A percentile compares a stretch with the other conserved stretches of the same genome.
These are phyloP conservation scores for Oryza meridionalis DNA, from an alignment of 176 grass and related monocot species.

Conservation along the genomic window DNA sequence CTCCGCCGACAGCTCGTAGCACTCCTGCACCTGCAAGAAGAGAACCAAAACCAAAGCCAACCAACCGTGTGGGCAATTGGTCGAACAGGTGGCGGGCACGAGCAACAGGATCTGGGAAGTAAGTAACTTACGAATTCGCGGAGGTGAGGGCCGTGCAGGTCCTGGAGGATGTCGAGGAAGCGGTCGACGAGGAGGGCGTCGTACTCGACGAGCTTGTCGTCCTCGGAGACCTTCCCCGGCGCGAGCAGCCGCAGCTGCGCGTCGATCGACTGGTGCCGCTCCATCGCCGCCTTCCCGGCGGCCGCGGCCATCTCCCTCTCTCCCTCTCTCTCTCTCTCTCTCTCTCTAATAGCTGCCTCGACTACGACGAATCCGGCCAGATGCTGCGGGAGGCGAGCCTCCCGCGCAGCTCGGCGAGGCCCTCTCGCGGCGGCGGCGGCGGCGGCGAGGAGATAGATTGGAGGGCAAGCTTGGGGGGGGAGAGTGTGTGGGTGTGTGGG, in stretches of 20 bases:
- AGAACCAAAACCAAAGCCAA: no score
- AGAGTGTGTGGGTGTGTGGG: background rate
- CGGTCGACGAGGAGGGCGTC: conserved; percentile 86
- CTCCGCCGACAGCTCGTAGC: conserved; percentile 93
- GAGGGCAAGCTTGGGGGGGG: background rate
- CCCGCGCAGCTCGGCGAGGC: background rate
- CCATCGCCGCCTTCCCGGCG: conserved; percentile 45
- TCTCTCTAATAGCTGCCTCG: no score
- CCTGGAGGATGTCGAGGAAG: conserved; percentile 92
- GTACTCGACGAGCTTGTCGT: conserved; percentile 93
- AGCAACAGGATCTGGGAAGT: conserved; percentile 27
- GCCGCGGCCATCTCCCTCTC: background rate
- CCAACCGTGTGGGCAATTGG: background rate
- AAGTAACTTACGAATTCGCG: conserved; percentile 59
- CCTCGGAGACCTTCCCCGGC: conserved; percentile 86
- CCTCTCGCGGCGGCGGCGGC: background rate
- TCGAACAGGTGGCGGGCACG: conserved; percentile 11
- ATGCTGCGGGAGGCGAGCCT: no score
- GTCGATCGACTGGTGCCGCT: conserved; percentile 89
- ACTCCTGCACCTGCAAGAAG: conserved; percentile 81
- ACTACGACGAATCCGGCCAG: background rate
- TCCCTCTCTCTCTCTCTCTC: background rate
- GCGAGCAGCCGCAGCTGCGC: conserved; percentile 79
- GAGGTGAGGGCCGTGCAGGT: conserved; percentile 66
- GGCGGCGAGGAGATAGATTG: background rate